These are phyloP conservation scores for Lactarius akahatsu DNA, from an alignment of 768 basidiomycete genomes.

Conservation along the genomic window DNA sequence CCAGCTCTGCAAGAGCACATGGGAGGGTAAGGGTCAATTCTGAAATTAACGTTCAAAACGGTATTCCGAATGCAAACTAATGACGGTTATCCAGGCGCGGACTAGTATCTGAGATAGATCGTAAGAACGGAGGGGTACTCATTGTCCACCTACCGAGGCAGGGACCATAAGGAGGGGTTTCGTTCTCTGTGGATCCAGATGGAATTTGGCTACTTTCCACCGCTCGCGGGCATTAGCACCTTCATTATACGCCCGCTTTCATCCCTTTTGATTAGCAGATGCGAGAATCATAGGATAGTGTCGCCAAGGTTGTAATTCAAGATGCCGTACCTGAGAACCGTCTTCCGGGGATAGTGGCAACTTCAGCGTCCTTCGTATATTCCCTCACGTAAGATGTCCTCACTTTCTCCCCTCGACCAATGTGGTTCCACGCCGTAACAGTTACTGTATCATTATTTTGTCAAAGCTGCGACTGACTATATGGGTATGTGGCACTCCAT, in stretches of 20 bases:
- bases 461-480: neutral
- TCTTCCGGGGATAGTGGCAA: neutral
- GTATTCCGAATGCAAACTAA: neutral
- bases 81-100: neutral
- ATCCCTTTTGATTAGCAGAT: neutral
- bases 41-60: neutral
- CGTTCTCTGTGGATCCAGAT: neutral
- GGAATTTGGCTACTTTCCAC: neutral
- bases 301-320: neutral
- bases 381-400: too few relatives aligned
- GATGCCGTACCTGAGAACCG: too few relatives aligned
- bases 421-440: neutral
- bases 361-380: neutral
- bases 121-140: neutral
- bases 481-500: neutral
- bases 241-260: neutral
- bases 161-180: neutral
- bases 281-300: neutral
- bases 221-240: neutral
- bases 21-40: neutral
- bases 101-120: slow-evolving; percentile 7
- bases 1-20: neutral
- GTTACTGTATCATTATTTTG: neutral
- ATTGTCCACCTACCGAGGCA: neutral
- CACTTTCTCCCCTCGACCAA: neutral